A percentile compares a stretch with the other conserved stretches of the same genome.
phyloP scores from a whole-genome alignment of 495 filamentous ascomycete genomes.

The Staphylotrichum tortipilum region DNA sequence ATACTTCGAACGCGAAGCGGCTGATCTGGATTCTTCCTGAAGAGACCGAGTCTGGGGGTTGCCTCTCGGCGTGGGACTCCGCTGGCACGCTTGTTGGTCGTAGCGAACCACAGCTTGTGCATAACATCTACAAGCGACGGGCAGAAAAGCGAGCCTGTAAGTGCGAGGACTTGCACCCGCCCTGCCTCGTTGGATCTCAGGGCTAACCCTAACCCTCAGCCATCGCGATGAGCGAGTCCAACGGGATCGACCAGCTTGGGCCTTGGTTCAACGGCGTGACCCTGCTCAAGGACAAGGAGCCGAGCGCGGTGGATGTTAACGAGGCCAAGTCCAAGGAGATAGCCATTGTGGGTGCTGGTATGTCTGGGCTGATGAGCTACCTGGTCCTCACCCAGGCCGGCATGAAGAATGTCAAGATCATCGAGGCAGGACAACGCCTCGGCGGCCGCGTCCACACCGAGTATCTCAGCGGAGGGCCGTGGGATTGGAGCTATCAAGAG shows the following conservation, averaged over 20 bases:
- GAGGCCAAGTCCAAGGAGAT: constrained; percentile 47
- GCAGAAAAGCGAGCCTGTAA: constrained; percentile 17
- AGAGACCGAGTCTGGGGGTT: constrained; percentile 35
- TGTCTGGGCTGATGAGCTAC: constrained; percentile 55
- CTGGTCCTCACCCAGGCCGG: constrained; percentile 32
- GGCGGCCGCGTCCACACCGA: constrained; percentile 52
- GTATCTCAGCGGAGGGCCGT: constrained; percentile 51
- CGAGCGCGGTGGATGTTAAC: constrained; percentile 42
- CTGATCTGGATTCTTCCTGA: constrained; percentile 49
- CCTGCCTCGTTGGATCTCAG: no score
- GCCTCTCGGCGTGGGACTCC: constrained; percentile 45
- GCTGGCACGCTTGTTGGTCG: constrained; percentile 32
- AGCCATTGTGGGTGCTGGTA: constrained; percentile 61
- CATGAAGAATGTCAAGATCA: constrained; percentile 32
- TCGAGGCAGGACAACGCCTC: constrained; percentile 32
- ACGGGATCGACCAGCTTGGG: constrained; percentile 49
- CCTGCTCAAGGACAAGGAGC: constrained; percentile 48
- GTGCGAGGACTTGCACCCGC: no score
- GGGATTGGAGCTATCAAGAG: constrained; percentile 65
- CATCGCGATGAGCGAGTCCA: constrained; percentile 41
- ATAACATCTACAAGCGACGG: constrained; percentile 23
- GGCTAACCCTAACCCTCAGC: no score
- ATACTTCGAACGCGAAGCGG: constrained; percentile 18
- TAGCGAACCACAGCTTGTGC: constrained; percentile 32
- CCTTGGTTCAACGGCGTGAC: constrained; percentile 65